Evolutionary conservation across 345 rosid species (phyloP).

Genomic region (Iberis pinnata): DNA sequence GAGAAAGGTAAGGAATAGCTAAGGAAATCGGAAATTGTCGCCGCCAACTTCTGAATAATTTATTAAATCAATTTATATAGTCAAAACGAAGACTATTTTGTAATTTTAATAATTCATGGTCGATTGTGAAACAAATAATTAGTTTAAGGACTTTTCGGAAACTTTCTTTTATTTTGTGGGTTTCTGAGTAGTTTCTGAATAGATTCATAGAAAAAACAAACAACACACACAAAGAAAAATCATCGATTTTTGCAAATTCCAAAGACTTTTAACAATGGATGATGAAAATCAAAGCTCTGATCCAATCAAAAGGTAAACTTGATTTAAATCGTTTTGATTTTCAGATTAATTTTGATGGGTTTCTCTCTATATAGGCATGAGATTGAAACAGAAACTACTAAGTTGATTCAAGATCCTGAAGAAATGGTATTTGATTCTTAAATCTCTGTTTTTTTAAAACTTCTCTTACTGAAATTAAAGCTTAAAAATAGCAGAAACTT

Average conservation of each 20-base stretch:
- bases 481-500: conserved; percentile 47
- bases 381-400: conserved; percentile 31
- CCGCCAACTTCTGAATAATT: conserved; percentile 19
- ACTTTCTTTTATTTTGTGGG: not conserved
- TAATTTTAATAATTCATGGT: not conserved
- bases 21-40: conserved; percentile 29
- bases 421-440: conserved; percentile 49
- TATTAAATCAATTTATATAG: not conserved
- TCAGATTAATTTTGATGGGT: conserved; percentile 1
- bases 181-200: too few species aligned
- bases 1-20: conserved; percentile 31
- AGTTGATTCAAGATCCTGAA: conserved; percentile 47
- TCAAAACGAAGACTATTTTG: too few species aligned
- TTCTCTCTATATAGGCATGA: conserved; percentile 31
- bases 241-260: too few species aligned
- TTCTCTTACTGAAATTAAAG: conserved; percentile 16
- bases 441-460: conserved; percentile 8
- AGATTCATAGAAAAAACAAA: too few species aligned
- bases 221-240: too few species aligned
- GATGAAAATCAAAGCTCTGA: too few species aligned
- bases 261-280: too few species aligned
- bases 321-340: not conserved
- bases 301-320: conserved; percentile 16
- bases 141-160: not conserved
- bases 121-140: not conserved